Evolutionary conservation across 306 rosid genomes (phyloP).

Genomic region (Mimosa pudica): DNA sequence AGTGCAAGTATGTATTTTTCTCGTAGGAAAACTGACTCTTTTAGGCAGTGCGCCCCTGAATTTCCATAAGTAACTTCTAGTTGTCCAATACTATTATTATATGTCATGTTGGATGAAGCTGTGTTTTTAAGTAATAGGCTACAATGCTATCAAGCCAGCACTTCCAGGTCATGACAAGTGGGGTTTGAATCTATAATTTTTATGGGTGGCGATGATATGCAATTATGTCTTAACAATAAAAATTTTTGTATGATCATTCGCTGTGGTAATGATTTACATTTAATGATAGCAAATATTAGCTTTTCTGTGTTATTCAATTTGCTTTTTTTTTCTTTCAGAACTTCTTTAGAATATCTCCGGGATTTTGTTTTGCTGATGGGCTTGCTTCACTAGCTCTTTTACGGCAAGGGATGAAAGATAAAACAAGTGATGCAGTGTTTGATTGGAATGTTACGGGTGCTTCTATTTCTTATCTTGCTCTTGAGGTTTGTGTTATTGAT

Average conservation of each 20-base stretch:
- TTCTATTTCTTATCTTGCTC: constrained; percentile 84
- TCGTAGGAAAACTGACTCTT: background rate
- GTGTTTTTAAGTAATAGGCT: background rate
- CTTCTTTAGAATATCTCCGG: constrained; percentile 93
- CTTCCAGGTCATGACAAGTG: constrained; percentile 2
- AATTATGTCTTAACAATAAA: constrained; percentile 20
- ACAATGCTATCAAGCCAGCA: background rate
- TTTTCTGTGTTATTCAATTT: constrained; percentile 35
- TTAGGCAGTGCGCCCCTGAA: background rate
- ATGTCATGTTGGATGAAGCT: background rate
- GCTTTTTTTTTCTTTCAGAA: constrained; percentile 59
- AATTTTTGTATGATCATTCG: constrained; percentile 19
- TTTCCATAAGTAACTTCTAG: background rate
- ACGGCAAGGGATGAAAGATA: constrained; percentile 94
- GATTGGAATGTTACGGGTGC: constrained; percentile 98
- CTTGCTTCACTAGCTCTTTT: constrained; percentile 96
- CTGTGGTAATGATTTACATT: constrained; percentile 6
- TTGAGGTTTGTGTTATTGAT: constrained; percentile 61
- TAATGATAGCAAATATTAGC: constrained; percentile 27
- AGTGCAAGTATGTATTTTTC: background rate
- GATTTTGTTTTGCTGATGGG: constrained; percentile 99
- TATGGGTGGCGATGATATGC: constrained; percentile 22
- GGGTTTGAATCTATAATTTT: background rate
- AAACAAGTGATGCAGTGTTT: constrained; percentile 71
- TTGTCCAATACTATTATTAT: background rate